Evolutionary conservation across 148 eudicot genomes (phyloP), one percentile per base, ranked within the genome.

Genomic region (Heliamphora exappendiculata): DNA sequence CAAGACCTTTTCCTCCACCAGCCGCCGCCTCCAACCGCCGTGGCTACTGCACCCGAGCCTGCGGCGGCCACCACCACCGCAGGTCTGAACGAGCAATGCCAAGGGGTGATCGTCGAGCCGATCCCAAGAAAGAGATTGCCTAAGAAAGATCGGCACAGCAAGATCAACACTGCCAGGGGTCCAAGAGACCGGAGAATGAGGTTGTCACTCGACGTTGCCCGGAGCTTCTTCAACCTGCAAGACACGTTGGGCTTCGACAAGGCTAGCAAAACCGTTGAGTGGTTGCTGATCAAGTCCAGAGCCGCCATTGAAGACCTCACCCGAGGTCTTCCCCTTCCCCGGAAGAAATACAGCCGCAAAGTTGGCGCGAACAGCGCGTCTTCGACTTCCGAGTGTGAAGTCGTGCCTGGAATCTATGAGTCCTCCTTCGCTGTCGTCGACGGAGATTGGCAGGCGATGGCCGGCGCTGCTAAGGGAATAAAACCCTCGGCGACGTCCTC

Each of bases 121-220:
- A 24, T 45, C 55, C 65, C 28, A 0, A 81, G 60, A 50, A 85
- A 64, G 67, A 78, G 85, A 57, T 1, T 84, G 10, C 81, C 83
- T 0, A 85, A 86, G 55, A 88, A 82, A n/a, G 91, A 90, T 62
- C 76, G 93, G 72, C 93, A 90, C 81, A 90, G 88, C 87, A 90
- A 88, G 81, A 90, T 90, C 34, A 78, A 73, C 58, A 88, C 93
- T 0, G 90, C 88, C 8, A 82, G 79, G 12, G 93, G 93, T 0
- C 74, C 76, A 0, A 86, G 91, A 62, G 91, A 88, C 80, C 76
- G 93, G 29, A 75, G 93, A 62, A 86, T 90, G 89, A 82, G 93
- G 47, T 70, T 90, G 29, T 90, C 93, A 2, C 85, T 88, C 34
- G 84, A 85, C 10, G 87, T 88, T 36, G 91, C 91, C 13, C 60